These are phyloP conservation scores for Phycomyces nitens DNA, from an alignment of 192 early-diverging fungal species.

Conservation along the genomic window DNA sequence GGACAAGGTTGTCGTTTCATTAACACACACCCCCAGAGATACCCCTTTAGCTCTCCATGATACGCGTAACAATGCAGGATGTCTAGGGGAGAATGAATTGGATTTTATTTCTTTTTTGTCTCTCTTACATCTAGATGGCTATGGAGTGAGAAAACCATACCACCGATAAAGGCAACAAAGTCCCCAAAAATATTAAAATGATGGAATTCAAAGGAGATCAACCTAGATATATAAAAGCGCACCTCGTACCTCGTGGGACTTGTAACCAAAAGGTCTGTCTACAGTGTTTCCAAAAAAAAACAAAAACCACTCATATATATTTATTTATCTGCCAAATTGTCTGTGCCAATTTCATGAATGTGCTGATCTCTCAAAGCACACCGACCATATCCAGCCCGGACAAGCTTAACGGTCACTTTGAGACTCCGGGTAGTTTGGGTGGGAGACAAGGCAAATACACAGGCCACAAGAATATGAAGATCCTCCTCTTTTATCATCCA, in stretches of 20 bases:
- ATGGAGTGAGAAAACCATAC: background rate
- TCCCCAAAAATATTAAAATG: background rate
- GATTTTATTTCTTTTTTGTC: background rate
- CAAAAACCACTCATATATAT: no score
- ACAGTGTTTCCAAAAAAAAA: no score
- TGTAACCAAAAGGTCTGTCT: no score
- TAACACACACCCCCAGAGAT: background rate
- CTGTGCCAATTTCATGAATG: no score
- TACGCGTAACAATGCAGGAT: slow-evolving; percentile 1
- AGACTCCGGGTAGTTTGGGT: background rate
- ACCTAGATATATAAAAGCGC: no score
- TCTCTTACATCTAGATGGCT: background rate
- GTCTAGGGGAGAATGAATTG: background rate
- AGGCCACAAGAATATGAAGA: background rate
- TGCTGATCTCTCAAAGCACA: background rate
- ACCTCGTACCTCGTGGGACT: no score
- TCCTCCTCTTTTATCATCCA: slow-evolving; percentile 4
- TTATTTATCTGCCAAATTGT: no score
- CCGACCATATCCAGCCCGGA: background rate
- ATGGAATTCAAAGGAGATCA: no score
- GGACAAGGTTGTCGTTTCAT: background rate
- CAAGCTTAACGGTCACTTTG: background rate
- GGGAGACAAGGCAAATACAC: slow-evolving; percentile 2
- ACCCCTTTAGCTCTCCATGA: background rate
- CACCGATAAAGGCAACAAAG: background rate